Base-by-base conservation (phyloP, 2,329 filamentous ascomycete species). In the Chrysoporthe deuterocubensis region DNA sequence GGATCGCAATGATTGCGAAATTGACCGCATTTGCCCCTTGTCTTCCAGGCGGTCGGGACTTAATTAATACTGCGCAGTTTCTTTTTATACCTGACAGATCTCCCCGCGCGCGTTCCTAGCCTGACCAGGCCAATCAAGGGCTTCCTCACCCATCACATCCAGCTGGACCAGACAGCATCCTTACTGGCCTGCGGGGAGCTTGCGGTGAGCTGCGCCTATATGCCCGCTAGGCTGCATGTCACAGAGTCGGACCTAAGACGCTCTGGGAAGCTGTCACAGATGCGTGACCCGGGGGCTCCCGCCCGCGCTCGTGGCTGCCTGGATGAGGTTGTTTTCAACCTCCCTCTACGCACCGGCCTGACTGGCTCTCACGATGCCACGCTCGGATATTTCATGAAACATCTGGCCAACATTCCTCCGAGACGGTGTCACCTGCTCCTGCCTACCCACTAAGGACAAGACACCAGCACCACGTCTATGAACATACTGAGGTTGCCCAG, bases 11-110 rank as follows among this genome's bases (percentile, higher is more conserved):
- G 43, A 58, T 58, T 18, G n/a, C 11, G 21, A 46, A 50, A 64
- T 64, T 65, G 54, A 26, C 32, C 48, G 26, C 63, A 65, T 21
- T 58, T 65, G 32, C 63, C 63, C 54, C 54, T 58, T 16, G 40
- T 59, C 14, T 32, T 61, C 59, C 57, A 40, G 34, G 32, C 34
- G 54, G 34, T 57, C 54, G 54, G 54, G 14, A 57, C 54, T 40
- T 40, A 40, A 40, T 9, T 9, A 9, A 9, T 40, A 6, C 37
- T 21, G 16, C 14, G 14, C 52, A 8, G 18, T 54, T 43, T 44
- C 34, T 63, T 48, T 50, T 63, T 40, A 50, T 52, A 42, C 5
- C 6, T 46, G 40, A 60, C 32, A 46, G 58, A 46, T 43, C 42
- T 60, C 40, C 56, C 13, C 11, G 26, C 26, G 26, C 26, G 26